Evolutionary conservation across 768 basidiomycete species (phyloP).

Genomic region (Aureoboletus auriporus): DNA sequence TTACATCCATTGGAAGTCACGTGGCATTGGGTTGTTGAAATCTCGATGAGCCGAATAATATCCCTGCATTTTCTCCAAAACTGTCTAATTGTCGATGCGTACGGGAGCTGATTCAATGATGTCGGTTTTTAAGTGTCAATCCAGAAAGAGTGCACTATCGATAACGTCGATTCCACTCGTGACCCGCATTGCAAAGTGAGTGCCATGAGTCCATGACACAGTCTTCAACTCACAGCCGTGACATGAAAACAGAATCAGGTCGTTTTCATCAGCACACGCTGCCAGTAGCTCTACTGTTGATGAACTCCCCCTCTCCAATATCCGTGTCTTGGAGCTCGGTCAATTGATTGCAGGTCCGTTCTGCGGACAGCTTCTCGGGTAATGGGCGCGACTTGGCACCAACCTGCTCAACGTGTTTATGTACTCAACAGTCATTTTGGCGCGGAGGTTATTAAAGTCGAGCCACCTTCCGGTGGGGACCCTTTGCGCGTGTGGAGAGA

Average conservation of each 20-base stretch:
- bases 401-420: neutral
- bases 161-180: too few species aligned
- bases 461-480: slow-evolving; percentile 59
- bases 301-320: slow-evolving; percentile 55
- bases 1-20: too few species aligned
- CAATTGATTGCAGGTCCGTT: slow-evolving; percentile 73
- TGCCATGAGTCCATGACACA: neutral
- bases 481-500: slow-evolving; percentile 70
- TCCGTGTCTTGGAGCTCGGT: slow-evolving; percentile 65
- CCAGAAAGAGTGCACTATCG: neutral
- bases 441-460: slow-evolving; percentile 71
- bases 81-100: too few species aligned
- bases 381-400: slow-evolving; percentile 11
- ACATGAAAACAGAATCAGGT: neutral
- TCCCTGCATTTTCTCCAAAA: too few species aligned
- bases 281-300: slow-evolving; percentile 7
- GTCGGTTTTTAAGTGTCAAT: neutral
- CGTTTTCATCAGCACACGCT: slow-evolving; percentile 12
- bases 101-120: too few species aligned
- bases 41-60: too few species aligned
- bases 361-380: slow-evolving; percentile 70
- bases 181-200: slow-evolving; percentile 9
- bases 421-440: slow-evolving; percentile 54
- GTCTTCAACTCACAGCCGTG: too few species aligned
- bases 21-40: too few species aligned